A percentile compares a stretch with the other conserved stretches of the same genome.
Evolutionary conservation across 306 rosid species (phyloP).

Genomic region (Casuarina equisetifolia): DNA sequence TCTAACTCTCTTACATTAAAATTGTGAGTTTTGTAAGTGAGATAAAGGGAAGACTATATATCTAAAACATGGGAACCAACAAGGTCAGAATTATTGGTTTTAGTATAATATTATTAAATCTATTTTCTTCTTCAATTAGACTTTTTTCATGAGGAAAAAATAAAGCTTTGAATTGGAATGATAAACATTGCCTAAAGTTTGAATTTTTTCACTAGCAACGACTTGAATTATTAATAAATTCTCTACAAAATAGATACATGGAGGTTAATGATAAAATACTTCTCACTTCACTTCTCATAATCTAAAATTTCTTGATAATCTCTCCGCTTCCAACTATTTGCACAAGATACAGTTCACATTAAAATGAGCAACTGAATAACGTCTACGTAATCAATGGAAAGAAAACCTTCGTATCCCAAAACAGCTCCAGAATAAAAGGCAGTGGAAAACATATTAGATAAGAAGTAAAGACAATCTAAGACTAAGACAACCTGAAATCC

Average conservation of each 20-base stretch:
- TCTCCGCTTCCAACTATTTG: background rate
- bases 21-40: too few relatives aligned
- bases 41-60: too few relatives aligned
- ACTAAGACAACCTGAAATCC: background rate
- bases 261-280: too few relatives aligned
- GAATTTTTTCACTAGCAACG: background rate
- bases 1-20: too few relatives aligned
- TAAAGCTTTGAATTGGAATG: background rate
- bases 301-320: background rate
- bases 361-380: background rate
- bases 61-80: too few relatives aligned
- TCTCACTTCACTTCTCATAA: background rate
- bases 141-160: too few relatives aligned
- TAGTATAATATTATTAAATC: too few relatives aligned
- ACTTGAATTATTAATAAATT: too few relatives aligned
- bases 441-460: background rate
- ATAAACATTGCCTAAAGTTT: background rate
- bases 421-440: background rate
- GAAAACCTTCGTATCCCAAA: background rate
- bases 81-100: too few relatives aligned
- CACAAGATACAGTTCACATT: background rate
- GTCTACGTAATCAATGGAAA: background rate
- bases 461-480: too few relatives aligned
- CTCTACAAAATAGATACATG: background rate
- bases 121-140: too few relatives aligned